Base-by-base conservation (phyloP, 163 green algal genomes). In the Scenedesmus sp. region DNA sequence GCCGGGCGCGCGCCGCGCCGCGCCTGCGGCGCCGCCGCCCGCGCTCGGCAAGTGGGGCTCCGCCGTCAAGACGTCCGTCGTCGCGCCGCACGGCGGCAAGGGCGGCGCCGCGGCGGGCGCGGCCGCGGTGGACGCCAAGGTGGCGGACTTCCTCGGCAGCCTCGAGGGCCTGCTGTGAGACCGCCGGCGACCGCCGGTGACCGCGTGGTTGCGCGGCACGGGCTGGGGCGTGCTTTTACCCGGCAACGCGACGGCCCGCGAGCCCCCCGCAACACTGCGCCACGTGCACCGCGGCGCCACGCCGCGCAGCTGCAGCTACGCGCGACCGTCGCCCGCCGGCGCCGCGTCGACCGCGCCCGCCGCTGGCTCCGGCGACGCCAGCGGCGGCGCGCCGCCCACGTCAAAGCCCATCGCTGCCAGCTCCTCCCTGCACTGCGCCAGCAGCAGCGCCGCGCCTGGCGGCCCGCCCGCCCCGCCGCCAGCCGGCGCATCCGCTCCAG, bases 151-250 rank as follows among this genome's bases (percentile, higher is more conserved):
- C 62, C 73, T 81, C 60, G 50, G 39, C 60, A 74, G 60, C 60
- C 63, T 81, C 44, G 65, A 81, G 10, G 73, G 74, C 71, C 60
- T 80, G 20, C 54, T n/a, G n/a, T n/a, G n/a, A n/a, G n/a, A n/a
- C n/a, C n/a, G n/a, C n/a, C n/a, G n/a, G n/a, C n/a, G n/a, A n/a
- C n/a, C n/a, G n/a, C n/a, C n/a, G n/a, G n/a, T n/a, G 71, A 5
- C 54, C 71, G 24, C 70, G 69, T 79, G 71, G 60, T 24, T 79
- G 31, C 15, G 62, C 36, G 31, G 54, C 28, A 28, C 11, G 56
- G 24, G 28, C 13, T 39, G 54, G 31, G 56, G 13, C 4, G 11
- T 39, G 26, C 28, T 4, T 24, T 5, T n/a, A n/a, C n/a, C n/a
- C n/a, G n/a, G n/a, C n/a, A n/a, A n/a, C n/a, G n/a, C n/a, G n/a